These are phyloP conservation scores for Trebouxia gelatinosa DNA, from an alignment of 163 green algal species.

Conservation along the genomic window DNA sequence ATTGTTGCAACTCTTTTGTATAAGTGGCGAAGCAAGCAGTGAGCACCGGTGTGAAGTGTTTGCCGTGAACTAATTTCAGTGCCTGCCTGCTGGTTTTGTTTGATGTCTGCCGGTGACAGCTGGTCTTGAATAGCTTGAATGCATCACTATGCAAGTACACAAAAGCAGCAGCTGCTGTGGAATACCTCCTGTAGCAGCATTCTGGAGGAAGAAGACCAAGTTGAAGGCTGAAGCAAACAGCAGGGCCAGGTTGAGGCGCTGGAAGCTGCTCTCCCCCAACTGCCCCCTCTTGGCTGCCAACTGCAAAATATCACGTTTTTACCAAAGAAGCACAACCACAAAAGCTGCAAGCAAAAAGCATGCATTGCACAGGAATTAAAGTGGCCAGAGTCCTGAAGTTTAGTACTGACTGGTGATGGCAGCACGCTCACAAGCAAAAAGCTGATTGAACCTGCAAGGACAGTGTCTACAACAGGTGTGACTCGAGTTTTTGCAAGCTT, in stretches of 20 bases:
- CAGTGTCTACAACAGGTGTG: neutral
- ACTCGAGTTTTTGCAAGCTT: neutral
- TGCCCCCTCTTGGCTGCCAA: constrained; percentile 14
- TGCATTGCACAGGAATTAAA: no score
- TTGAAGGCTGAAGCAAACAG: constrained; percentile 6
- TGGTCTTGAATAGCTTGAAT: no score
- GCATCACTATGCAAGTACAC: no score
- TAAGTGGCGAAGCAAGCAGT: no score
- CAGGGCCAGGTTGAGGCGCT: constrained; percentile 27
- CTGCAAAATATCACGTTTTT: constrained; percentile 2
- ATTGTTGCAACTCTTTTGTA: no score
- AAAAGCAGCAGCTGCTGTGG: neutral
- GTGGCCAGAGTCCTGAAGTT: no score
- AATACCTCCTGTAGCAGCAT: neutral
- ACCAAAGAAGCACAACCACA: neutral
- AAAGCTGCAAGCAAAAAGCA: neutral
- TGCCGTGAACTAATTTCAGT: no score
- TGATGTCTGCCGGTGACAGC: no score
- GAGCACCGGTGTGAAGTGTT: no score
- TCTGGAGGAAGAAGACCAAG: neutral
- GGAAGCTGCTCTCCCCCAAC: constrained; percentile 9
- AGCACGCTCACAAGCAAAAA: no score
- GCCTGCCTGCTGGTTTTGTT: no score
- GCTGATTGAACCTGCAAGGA: neutral
- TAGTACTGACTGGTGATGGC: no score